Evolutionary conservation across 495 filamentous ascomycete genomes (phyloP), one percentile per base, ranked within the genome.

Genomic region (Elasticomyces elasticus): DNA sequence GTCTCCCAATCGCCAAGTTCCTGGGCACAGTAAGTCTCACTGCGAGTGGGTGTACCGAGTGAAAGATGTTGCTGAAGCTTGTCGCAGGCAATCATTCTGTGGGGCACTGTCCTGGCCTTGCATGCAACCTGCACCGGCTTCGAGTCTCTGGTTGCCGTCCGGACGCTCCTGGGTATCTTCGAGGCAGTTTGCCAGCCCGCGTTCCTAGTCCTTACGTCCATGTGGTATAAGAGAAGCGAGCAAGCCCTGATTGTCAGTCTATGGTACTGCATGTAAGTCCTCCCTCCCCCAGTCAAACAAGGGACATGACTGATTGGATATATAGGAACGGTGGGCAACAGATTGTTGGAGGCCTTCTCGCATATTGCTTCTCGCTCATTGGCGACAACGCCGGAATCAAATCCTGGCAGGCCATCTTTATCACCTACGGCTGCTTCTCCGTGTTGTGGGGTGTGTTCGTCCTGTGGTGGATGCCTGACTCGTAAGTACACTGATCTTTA

Each of bases 351-450:
- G 79, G 79, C 12, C 66, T 81, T 1, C 67, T 81, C 11, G 73
- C 79, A 11, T 82, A 81, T 56, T 78, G 76, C 54, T 81, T 82
- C 60, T 76, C 72, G 20, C 66, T 80, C 1, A 77, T 80, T n/a
- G n/a, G n/a, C 55, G 69, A 70, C 24, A 53, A 60, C 26, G 62
- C 64, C 22, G 61, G 60, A 30, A 54, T 80, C 52, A 68, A 75
- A 41, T 73, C 72, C 19, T 82, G 79, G 76, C 76, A 82, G 51
- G 77, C 78, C 1, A 67, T 81, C 17, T 82, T 81, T 59, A 63
- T 82, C 13, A 69, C 76, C 7, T 81, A 81, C 56, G 78, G 79
- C 15, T 67, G 64, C 26, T 57, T 73, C 41, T 78, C 77, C 0
- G 70, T 81, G 3, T 54, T 79, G 38, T 75, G 76, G 72, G 76